These are phyloP conservation scores for Falciphora oryzae DNA, from an alignment of 2,329 filamentous ascomycete genomes.

Conservation along the genomic window DNA sequence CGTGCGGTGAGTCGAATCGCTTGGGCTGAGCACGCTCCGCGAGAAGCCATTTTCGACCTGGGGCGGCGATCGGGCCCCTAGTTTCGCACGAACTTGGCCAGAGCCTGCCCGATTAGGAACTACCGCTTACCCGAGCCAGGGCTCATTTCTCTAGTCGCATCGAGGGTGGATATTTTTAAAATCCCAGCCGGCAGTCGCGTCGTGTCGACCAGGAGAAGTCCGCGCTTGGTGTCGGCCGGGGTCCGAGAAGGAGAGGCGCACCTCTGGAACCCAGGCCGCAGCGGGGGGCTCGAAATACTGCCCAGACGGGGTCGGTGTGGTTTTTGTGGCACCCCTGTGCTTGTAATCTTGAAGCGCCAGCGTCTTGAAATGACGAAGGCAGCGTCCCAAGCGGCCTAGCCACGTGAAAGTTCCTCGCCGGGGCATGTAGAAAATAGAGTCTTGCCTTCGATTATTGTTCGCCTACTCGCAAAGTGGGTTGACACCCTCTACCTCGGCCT, in stretches of 20 bases:
- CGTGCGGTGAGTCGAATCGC: too few species aligned
- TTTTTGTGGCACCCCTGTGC: too few species aligned
- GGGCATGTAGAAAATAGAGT: neutral
- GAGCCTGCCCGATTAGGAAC: neutral
- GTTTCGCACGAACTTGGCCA: neutral
- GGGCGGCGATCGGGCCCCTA: neutral
- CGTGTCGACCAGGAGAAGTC: too few species aligned
- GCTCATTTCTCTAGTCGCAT: neutral
- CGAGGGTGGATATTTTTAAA: neutral
- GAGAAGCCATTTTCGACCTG: neutral
- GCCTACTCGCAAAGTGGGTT: too few species aligned
- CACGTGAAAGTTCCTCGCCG: neutral
- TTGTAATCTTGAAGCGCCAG: too few species aligned
- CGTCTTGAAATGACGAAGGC: neutral
- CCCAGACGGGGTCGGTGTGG: too few species aligned
- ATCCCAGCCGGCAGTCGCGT: neutral
- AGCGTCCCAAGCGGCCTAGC: too few species aligned
- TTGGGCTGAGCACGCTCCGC: neutral
- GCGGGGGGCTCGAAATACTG: neutral
- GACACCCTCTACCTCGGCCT: neutral
- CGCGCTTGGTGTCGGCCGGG: neutral
- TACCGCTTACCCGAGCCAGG: too few species aligned
- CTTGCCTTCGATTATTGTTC: neutral
- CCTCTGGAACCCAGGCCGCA: neutral
- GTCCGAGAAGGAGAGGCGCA: neutral